These are phyloP conservation scores for Tympanopsis confertula DNA, from an alignment of 2,329 filamentous ascomycete species.

Conservation along the genomic window DNA sequence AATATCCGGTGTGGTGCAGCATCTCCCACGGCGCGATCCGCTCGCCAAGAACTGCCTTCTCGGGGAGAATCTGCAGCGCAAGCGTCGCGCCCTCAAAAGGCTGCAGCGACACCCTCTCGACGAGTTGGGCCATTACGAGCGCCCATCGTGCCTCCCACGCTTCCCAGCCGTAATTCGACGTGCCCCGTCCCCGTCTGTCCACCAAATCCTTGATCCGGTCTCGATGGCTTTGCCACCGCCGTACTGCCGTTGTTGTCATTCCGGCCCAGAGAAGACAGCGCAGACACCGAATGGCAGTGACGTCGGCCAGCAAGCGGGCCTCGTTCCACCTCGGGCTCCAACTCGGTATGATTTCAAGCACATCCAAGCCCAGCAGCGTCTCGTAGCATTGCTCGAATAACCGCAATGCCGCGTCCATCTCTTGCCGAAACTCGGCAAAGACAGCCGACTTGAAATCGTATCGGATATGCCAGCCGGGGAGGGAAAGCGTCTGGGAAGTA, in stretches of 20 bases:
- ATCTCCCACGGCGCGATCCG: conserved; percentile 50
- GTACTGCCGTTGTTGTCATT: background rate
- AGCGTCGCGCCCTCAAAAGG: conserved; percentile 32
- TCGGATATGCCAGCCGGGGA: background rate
- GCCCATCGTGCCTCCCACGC: conserved; percentile 30
- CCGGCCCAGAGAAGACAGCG: background rate
- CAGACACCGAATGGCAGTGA: background rate
- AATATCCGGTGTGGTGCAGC: conserved; percentile 57
- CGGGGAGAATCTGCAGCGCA: conserved; percentile 39
- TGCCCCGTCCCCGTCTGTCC: background rate
- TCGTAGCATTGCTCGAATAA: background rate
- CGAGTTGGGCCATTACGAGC: conserved; percentile 47
- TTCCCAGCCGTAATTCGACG: background rate
- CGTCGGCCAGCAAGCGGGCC: background rate
- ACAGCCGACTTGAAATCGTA: background rate
- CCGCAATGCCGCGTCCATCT: background rate
- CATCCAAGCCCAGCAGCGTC: background rate
- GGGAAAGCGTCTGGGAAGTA: background rate
- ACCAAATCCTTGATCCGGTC: background rate
- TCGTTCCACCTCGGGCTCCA: background rate
- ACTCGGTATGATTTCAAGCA: background rate
- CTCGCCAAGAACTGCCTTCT: conserved; percentile 46
- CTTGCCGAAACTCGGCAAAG: background rate
- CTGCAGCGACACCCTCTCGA: conserved; percentile 39
- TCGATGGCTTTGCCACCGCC: background rate